Evolutionary conservation across 2,329 filamentous ascomycete species (phyloP).

Genomic region (Calonectria multiphialidica): DNA sequence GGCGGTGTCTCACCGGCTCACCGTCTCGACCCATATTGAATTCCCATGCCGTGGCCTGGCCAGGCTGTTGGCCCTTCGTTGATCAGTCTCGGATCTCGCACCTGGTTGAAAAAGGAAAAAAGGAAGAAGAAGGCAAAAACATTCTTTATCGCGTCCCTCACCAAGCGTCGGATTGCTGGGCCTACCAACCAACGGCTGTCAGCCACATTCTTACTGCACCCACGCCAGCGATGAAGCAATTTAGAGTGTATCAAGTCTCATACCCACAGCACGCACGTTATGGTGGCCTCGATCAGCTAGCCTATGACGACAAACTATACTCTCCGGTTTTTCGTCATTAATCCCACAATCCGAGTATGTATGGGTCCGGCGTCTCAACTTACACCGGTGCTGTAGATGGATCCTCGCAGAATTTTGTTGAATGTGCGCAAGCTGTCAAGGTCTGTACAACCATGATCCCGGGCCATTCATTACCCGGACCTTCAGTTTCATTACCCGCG

Average conservation of each 20-base stretch:
- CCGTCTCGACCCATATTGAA: constrained; percentile 35
- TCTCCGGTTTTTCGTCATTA: constrained; percentile 7
- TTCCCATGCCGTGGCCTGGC: constrained; percentile 32
- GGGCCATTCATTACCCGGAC: constrained; percentile 37
- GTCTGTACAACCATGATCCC: constrained; percentile 33
- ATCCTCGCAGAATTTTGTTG: constrained; percentile 33
- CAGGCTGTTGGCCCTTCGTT: constrained; percentile 17
- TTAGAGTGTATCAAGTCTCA: not conserved
- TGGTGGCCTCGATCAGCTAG: not conserved
- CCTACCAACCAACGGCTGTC: constrained; percentile 15
- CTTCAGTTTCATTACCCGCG: constrained; percentile 33
- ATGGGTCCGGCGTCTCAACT: constrained; percentile 1
- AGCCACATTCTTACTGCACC: constrained; percentile 13
- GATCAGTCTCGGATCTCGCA: constrained; percentile 40
- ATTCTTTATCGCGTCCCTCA: constrained; percentile 24
- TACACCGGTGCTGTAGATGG: constrained; percentile 1
- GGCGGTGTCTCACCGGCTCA: constrained; percentile 31
- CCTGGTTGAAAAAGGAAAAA: not conserved
- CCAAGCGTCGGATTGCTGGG: constrained; percentile 24
- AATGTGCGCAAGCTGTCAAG: constrained; percentile 33
- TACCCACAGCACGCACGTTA: not conserved
- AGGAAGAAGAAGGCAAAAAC: too few species aligned
- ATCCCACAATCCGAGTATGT: not conserved
- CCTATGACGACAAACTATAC: not conserved
- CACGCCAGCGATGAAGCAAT: constrained; percentile 15